phyloP scores from a whole-genome alignment of 2,329 filamentous ascomycete genomes.

The Tolypocladium amazonense region DNA sequence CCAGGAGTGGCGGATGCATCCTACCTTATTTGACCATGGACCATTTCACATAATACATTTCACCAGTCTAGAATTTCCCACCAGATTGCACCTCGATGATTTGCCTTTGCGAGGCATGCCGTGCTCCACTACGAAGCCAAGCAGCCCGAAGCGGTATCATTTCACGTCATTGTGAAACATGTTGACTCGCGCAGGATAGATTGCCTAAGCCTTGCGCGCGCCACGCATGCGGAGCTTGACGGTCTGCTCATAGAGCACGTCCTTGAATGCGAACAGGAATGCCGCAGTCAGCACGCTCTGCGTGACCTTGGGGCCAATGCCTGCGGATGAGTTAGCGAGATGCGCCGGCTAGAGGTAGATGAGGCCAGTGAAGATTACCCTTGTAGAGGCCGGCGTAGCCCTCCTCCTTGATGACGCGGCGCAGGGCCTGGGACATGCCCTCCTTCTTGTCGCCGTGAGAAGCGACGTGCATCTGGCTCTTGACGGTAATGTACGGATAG shows the following conservation, averaged over 20 bases:
- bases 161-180: neutral
- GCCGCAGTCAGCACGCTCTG: slow-evolving; percentile 95
- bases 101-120: neutral
- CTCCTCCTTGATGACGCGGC: slow-evolving; percentile 73
- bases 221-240: slow-evolving; percentile 48
- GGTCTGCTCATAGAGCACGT: slow-evolving; percentile 81
- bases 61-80: neutral
- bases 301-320: slow-evolving; percentile 90
- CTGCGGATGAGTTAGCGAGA: slow-evolving; percentile 31
- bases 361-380: slow-evolving; percentile 42
- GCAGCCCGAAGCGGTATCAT: neutral
- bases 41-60: neutral
- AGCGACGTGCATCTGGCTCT: slow-evolving; percentile 94
- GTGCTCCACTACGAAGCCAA: neutral
- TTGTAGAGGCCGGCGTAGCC: slow-evolving; percentile 90
- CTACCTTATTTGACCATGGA: neutral
- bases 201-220: slow-evolving; percentile 26
- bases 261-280: slow-evolving; percentile 96
- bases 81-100: neutral
- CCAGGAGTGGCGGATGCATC: neutral
- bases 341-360: neutral
- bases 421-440: slow-evolving; percentile 68
- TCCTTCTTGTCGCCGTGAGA: slow-evolving; percentile 65
- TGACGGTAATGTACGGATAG: slow-evolving; percentile 97
- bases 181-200: neutral